Conservation (phyloP, 2,329 filamentous ascomycete species). For the Pleurostoma richardsiae region DNA sequence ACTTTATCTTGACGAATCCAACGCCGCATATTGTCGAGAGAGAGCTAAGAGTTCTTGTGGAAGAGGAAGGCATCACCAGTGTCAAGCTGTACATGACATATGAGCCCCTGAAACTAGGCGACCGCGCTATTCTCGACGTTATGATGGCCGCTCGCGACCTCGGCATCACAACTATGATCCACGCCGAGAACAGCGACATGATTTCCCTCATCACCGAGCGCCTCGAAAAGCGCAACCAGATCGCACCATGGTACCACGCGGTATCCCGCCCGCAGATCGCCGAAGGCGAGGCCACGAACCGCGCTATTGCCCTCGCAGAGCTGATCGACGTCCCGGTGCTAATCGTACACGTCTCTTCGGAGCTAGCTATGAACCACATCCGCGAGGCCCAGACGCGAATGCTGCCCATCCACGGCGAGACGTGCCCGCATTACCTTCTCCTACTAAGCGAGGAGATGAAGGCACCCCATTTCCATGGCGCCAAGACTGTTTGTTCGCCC, state of each 20-base stretch:
- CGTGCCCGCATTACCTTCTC: constrained; percentile 51
- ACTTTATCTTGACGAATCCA: constrained; percentile 44
- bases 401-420: constrained; percentile 47
- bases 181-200: constrained; percentile 48
- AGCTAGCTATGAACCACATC: constrained; percentile 38
- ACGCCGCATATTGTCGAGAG: constrained; percentile 27
- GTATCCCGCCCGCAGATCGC: constrained; percentile 42
- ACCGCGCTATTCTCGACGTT: constrained; percentile 43
- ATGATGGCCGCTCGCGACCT: constrained; percentile 39
- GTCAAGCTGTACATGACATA: constrained; percentile 52
- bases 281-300: constrained; percentile 47
- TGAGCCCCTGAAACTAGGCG: constrained; percentile 40
- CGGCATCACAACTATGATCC: constrained; percentile 48
- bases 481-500: constrained; percentile 50
- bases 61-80: constrained; percentile 35
- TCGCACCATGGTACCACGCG: constrained; percentile 46
- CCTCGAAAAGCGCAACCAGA: constrained; percentile 39
- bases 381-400: constrained; percentile 39
- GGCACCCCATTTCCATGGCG: constrained; percentile 45
- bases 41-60: constrained; percentile 27
- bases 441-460: constrained; percentile 45
- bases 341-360: constrained; percentile 46
- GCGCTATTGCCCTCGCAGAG: constrained; percentile 43
- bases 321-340: constrained; percentile 47
- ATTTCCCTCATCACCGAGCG: constrained; percentile 49